Evolutionary conservation across 1,284 basidiomycete species (phyloP), one percentile per base, ranked within the genome.

Genomic region (Pseudozyma sp.): DNA sequence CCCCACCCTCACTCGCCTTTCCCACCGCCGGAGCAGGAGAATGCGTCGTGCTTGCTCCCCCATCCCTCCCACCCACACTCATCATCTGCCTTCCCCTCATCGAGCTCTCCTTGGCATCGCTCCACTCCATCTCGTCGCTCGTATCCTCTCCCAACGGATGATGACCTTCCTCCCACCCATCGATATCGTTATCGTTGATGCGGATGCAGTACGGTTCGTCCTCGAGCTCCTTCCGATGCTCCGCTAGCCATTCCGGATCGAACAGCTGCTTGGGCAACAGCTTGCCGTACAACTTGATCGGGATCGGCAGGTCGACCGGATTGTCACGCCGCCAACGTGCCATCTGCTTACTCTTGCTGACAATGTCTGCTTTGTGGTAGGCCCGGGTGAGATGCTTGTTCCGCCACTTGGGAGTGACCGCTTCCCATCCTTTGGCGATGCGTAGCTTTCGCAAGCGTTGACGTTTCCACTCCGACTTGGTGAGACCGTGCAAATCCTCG

Each of bases 111-210:
- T 71, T 75, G 4, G 72, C 68, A 60, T 75, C 72, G 50, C 72
- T 75, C 72, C 72, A 75, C 51, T 77, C 75, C 70, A 77, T 70
- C 63, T 77, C 75, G 40, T 77, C 75, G 45, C 66, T 68, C 29
- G 75, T 77, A 45, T 77, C 72, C 52, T 78, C 76, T 10, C 63
- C 68, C 40, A 78, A 43, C 17, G 72, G 66, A 53, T 78, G 71
- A 48, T 72, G 65, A 14, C 16, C 34, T 45, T 78, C 72, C 11
- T 68, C 60, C 76, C 76, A 78, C 8, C 72, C 76, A 1, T 69
- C 72, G 24, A 78, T 63, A 4, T 68, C 68, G 8, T 54, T 52
- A 11, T 78, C 76, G 47, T 72, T 68, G 53, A 78, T 71, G 24
- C 62, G 47, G 16, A 78, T 66, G 54, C 67, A 71, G 51, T 75